These are phyloP conservation scores for Phragmites australis DNA, from an alignment of 176 grass and related monocot genomes.

Conservation along the genomic window DNA sequence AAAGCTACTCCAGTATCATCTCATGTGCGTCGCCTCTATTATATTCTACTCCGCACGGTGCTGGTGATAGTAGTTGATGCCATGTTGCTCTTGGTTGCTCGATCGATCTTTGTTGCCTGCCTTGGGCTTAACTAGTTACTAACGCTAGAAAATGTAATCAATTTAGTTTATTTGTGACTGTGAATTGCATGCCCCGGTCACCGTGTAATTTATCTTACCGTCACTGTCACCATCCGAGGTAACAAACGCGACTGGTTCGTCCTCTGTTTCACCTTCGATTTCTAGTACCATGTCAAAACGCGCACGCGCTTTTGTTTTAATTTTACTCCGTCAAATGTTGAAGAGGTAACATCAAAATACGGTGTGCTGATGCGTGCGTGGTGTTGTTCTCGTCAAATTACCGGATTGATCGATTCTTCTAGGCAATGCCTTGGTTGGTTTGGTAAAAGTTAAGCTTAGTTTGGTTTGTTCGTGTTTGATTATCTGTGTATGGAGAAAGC, in stretches of 20 bases:
- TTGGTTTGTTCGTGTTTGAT: too few species aligned
- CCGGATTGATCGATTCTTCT: background rate
- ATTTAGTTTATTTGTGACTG: too few species aligned
- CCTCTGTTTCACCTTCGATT: background rate
- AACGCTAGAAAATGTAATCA: too few species aligned
- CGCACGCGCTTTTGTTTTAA: too few species aligned
- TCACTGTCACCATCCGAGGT: background rate
- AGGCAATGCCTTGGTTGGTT: too few species aligned
- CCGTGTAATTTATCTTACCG: background rate
- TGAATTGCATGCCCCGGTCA: background rate
- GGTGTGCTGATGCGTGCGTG: background rate
- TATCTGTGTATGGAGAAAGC: too few species aligned
- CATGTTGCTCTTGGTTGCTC: background rate
- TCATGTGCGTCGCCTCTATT: constrained; percentile 34
- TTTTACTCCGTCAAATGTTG: constrained; percentile 30
- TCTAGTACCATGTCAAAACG: background rate
- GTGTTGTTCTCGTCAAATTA: constrained; percentile 3
- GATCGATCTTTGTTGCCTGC: background rate
- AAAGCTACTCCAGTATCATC: background rate
- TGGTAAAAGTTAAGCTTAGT: too few species aligned
- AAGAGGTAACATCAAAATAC: background rate
- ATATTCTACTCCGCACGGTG: background rate
- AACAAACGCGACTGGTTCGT: constrained; percentile 12
- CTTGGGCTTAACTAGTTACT: background rate
- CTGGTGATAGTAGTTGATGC: background rate